Base-by-base conservation (phyloP, 768 basidiomycete species). In the Panaeolus papilionaceus region DNA sequence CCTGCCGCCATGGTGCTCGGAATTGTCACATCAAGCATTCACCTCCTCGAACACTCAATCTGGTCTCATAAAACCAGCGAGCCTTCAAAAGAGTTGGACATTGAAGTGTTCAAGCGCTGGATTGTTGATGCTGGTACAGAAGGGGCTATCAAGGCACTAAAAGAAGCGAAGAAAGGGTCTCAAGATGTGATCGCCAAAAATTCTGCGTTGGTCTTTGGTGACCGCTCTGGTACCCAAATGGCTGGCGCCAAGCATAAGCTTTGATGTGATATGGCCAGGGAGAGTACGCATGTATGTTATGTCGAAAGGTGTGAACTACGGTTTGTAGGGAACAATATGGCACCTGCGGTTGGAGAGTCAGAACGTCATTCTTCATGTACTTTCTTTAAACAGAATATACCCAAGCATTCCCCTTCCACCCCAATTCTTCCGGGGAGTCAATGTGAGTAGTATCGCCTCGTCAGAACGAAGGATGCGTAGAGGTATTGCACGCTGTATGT, bases 401-500 rank as follows among this genome's bases (percentile, higher is more conserved):
- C 95, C 95, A 49, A 98, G 80, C 76, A 91, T 82, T 9, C 95
- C 95, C 67, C 93, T 83, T 10, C 95, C 95, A 69, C 94, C 94
- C 95, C 95, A 98, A 7, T 90, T 90, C 66, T 83, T 86, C 62
- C 87, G 78, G 6, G 94, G 94, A 3, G 81, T 89, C 49, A 95
- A 79, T n/a, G 77, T 84, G 66, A 94, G 72, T 20, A 80, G 80
- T 14, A 87, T 71, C 7, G 72, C 75, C 69, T 85, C 76, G 3
- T 77, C 83, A 5, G 80, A 77, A 38, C 92, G 87, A 37, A 87
- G 77, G 9, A 93, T 84, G 54, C 84, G 82, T 64, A 95, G 81
- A 5, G 78, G 73, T 42, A 95, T 79, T 58, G 84, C 82, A 61
- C 84, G 83, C 94, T 95, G 71, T 14, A 49, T 58, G 33, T 16